These are phyloP conservation scores for Xylariaceae sp. DNA, from an alignment of 2,329 filamentous ascomycete species.

Conservation along the genomic window DNA sequence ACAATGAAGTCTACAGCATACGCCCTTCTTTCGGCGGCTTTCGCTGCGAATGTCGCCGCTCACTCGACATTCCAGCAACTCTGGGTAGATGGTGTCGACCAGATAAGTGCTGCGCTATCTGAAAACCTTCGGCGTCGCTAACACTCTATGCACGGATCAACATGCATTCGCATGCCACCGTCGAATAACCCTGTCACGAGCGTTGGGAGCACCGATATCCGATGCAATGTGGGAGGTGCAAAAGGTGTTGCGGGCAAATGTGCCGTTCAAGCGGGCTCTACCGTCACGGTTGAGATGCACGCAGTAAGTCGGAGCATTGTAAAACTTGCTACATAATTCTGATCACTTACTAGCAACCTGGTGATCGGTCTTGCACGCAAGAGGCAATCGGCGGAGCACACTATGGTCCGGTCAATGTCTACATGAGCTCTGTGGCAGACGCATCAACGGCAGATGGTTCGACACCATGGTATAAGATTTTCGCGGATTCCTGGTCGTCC, in stretches of 20 bases:
- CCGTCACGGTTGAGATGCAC: conserved; percentile 32
- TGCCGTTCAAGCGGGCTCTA: conserved; percentile 35
- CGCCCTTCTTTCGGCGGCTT: conserved; percentile 32
- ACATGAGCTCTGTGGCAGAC: conserved; percentile 47
- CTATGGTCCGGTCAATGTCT: conserved; percentile 51
- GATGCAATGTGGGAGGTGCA: conserved; percentile 39
- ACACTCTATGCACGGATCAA: conserved; percentile 31
- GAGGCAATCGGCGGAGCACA: conserved; percentile 53
- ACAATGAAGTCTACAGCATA: conserved; percentile 37
- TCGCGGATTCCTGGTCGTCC: conserved; percentile 42
- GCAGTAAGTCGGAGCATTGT: conserved; percentile 14
- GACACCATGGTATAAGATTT: conserved; percentile 51
- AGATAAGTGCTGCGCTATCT: conserved; percentile 22
- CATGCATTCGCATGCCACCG: conserved; percentile 46
- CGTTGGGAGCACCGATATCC: conserved; percentile 38
- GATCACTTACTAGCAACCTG: conserved; percentile 34
- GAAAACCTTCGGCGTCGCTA: conserved; percentile 11
- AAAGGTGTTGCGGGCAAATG: conserved; percentile 40
- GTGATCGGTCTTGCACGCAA: conserved; percentile 41
- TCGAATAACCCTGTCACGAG: conserved; percentile 51
- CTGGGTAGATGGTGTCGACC: conserved; percentile 46
- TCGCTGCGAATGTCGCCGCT: conserved; percentile 37
- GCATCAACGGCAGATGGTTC: conserved; percentile 41
- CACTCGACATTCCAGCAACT: conserved; percentile 51
- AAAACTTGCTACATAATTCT: background rate